Percentiles rank a stretch among this genome's conserved stretches.
Conservation (phyloP, 176 grass and related monocot genomes). For the Zizania latifolia region DNA sequence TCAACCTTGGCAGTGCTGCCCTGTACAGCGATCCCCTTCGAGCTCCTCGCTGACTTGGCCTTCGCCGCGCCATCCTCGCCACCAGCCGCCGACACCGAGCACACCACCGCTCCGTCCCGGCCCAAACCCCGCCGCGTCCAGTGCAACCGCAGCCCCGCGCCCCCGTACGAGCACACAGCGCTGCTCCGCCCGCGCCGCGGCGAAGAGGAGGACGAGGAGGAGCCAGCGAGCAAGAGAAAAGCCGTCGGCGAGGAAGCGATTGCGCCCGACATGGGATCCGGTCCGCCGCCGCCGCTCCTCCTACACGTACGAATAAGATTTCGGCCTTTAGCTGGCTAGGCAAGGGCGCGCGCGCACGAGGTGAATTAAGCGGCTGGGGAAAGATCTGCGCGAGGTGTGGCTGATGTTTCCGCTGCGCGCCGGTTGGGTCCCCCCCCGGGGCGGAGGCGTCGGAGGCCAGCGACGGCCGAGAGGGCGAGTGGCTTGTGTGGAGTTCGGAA, state of each 20-base stretch:
- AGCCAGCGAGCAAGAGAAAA: slow-evolving; percentile 20
- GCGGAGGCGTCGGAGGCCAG: slow-evolving; percentile 18
- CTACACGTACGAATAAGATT: not conserved
- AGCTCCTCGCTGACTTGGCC: not conserved
- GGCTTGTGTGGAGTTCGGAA: slow-evolving; percentile 20
- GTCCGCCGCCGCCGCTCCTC: not conserved
- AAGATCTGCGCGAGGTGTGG: slow-evolving; percentile 29
- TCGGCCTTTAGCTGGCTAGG: not conserved
- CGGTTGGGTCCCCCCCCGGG: not conserved
- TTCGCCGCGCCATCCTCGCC: slow-evolving; percentile 4
- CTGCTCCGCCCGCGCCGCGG: slow-evolving; percentile 13
- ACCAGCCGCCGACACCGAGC: slow-evolving; percentile 10
- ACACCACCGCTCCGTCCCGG: not conserved
- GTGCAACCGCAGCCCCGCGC: slow-evolving; percentile 16
- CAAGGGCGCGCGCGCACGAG: slow-evolving; percentile 25
- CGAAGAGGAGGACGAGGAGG: slow-evolving; percentile 7
- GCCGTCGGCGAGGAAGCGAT: slow-evolving; percentile 30
- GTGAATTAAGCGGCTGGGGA: not conserved
- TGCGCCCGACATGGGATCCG: slow-evolving; percentile 23
- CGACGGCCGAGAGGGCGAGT: slow-evolving; percentile 1
- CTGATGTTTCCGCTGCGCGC: not conserved
- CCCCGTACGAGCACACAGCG: not conserved
- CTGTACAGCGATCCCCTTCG: not conserved
- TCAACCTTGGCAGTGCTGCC: slow-evolving; percentile 26
- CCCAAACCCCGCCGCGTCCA: not conserved